phyloP scores from a whole-genome alignment of 2,329 filamentous ascomycete species.

The Stemphylium lycopersici region DNA sequence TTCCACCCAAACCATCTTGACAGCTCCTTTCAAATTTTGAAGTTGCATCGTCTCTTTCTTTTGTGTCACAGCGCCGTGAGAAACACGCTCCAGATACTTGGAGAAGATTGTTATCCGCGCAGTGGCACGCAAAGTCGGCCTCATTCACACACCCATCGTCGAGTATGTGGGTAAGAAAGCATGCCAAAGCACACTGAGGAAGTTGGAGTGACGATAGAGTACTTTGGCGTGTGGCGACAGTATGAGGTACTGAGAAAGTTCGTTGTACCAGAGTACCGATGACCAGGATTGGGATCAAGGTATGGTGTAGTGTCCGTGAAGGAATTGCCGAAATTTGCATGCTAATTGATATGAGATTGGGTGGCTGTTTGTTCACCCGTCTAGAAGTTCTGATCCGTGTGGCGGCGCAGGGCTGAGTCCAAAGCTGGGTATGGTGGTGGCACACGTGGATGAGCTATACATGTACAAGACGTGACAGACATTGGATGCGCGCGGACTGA shows the following conservation, averaged over 20 bases:
- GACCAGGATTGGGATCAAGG: constrained; percentile 1
- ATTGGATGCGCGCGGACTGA: background rate
- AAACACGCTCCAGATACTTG: constrained; percentile 17
- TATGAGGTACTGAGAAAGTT: constrained; percentile 9
- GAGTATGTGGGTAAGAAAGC: constrained; percentile 23
- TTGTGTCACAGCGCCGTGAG: constrained; percentile 11
- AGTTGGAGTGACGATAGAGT: constrained; percentile 14
- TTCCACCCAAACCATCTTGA: background rate
- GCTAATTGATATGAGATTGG: background rate
- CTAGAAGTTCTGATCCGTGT: background rate
- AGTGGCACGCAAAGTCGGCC: constrained; percentile 30
- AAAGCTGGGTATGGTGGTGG: background rate
- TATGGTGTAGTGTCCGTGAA: background rate
- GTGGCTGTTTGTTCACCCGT: background rate
- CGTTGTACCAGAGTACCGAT: background rate
- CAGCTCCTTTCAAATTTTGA: constrained; percentile 4
- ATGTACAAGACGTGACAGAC: background rate
- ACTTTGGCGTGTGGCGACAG: constrained; percentile 2
- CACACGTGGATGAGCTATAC: background rate
- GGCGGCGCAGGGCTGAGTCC: background rate
- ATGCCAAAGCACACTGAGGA: constrained; percentile 26
- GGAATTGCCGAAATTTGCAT: background rate
- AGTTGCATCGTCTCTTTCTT: constrained; percentile 12
- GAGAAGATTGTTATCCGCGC: constrained; percentile 14
- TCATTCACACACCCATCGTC: constrained; percentile 25